Evolutionary conservation across 352 stramenopile species (phyloP).

Genomic region (Phytopythium delawarense): DNA sequence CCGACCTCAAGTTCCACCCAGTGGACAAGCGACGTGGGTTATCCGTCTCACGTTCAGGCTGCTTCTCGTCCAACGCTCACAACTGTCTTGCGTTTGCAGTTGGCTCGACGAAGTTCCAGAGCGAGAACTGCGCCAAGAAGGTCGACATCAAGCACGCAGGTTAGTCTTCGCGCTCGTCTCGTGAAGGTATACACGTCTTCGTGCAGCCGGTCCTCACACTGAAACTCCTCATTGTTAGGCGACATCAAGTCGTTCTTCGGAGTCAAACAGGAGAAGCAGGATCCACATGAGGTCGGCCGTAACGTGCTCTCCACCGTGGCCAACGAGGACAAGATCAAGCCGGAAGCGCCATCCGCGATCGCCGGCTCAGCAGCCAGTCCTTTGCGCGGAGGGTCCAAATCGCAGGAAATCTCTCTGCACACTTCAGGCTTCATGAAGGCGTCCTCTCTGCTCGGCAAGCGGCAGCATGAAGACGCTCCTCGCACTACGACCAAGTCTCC

Average conservation of each 20-base stretch:
- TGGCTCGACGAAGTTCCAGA: constrained; percentile 71
- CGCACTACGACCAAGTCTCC: constrained; percentile 12
- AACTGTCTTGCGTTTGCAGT: constrained; percentile 27
- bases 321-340: constrained; percentile 15
- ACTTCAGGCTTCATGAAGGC: constrained; percentile 30
- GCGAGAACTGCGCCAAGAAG: constrained; percentile 66
- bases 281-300: constrained; percentile 5
- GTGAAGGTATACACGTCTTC: too few relatives aligned
- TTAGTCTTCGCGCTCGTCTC: constrained; percentile 9
- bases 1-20: constrained; percentile 68
- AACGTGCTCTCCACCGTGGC: constrained; percentile 13
- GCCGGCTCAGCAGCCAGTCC: neutral
- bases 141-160: constrained; percentile 74
- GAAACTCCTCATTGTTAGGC: constrained; percentile 15
- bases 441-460: constrained; percentile 46
- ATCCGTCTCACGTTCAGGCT: neutral
- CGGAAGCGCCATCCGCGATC: neutral
- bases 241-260: constrained; percentile 72
- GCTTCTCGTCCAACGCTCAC: neutral
- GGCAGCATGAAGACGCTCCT: neutral
- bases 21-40: constrained; percentile 68
- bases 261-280: constrained; percentile 31
- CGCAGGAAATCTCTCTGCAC: constrained; percentile 6
- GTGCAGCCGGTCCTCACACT: too few relatives aligned
- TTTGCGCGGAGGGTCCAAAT: neutral